phyloP scores from a whole-genome alignment of 148 eudicot species.

The Suaeda aralocaspica region DNA sequence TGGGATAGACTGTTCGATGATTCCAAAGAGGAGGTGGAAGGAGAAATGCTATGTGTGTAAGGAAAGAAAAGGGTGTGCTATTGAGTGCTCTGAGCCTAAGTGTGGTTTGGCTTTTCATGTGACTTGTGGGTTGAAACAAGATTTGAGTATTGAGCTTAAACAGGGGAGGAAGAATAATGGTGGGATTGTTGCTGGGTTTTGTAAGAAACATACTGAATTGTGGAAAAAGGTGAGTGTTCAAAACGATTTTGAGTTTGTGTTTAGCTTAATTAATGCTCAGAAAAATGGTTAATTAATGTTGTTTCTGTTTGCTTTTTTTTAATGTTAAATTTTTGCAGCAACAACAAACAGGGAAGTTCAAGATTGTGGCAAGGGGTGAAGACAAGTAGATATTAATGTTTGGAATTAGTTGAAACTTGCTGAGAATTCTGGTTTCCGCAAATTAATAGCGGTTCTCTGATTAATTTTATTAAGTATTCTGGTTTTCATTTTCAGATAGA shows the following conservation, averaged over 20 bases:
- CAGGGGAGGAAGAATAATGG: slow-evolving; percentile 56
- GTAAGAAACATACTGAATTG: slow-evolving; percentile 64
- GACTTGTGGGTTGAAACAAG: slow-evolving; percentile 73
- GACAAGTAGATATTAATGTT: neutral
- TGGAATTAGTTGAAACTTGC: slow-evolving; percentile 4
- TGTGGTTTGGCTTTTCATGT: slow-evolving; percentile 73
- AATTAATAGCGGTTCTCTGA: too few species aligned
- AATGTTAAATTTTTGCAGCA: slow-evolving; percentile 63
- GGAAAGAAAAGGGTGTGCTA: slow-evolving; percentile 50
- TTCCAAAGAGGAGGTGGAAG: slow-evolving; percentile 56
- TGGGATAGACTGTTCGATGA: slow-evolving; percentile 59
- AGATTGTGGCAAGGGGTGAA: slow-evolving; percentile 73
- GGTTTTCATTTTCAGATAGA: neutral
- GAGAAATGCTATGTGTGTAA: slow-evolving; percentile 58
- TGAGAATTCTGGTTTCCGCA: neutral
- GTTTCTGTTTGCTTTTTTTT: slow-evolving; percentile 3
- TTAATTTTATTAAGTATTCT: too few species aligned
- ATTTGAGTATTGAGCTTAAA: slow-evolving; percentile 68
- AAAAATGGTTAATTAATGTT: neutral
- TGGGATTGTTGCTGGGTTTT: slow-evolving; percentile 82
- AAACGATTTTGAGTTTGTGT: neutral
- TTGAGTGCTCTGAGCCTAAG: slow-evolving; percentile 78
- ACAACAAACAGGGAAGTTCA: slow-evolving; percentile 89
- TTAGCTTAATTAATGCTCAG: neutral
- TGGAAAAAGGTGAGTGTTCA: slow-evolving; percentile 62